Conservation (phyloP, 805 yeast genomes). For the Pichia occidentalis region DNA sequence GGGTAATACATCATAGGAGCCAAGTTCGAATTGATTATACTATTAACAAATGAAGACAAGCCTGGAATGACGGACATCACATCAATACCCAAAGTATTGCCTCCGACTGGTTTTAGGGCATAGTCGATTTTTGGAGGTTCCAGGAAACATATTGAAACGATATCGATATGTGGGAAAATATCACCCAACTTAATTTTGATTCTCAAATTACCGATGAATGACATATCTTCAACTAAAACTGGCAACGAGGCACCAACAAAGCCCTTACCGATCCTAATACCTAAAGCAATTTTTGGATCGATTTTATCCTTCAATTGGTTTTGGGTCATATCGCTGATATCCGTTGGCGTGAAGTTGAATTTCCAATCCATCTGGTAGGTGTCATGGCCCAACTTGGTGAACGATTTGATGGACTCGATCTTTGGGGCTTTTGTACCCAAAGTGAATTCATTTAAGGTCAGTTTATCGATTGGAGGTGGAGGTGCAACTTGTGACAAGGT, state of each 20-base stretch:
- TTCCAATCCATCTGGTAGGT: slow-evolving; percentile 80
- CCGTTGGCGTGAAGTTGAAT: slow-evolving; percentile 74
- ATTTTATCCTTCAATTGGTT: slow-evolving; percentile 62
- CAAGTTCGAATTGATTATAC: slow-evolving; percentile 59
- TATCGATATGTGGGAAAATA: slow-evolving; percentile 71
- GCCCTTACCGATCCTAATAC: slow-evolving; percentile 76
- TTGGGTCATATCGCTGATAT: slow-evolving; percentile 77
- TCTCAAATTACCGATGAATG: slow-evolving; percentile 63
- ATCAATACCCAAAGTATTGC: slow-evolving; percentile 81
- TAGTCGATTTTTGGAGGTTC: slow-evolving; percentile 78
- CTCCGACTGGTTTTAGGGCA: slow-evolving; percentile 80
- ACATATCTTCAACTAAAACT: slow-evolving; percentile 75
- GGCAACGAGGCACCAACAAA: slow-evolving; percentile 71
- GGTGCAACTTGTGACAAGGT: slow-evolving; percentile 67
- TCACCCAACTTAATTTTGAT: slow-evolving; percentile 55
- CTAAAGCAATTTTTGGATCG: slow-evolving; percentile 76
- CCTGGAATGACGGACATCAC: slow-evolving; percentile 83
- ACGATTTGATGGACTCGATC: slow-evolving; percentile 64
- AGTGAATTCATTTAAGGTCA: slow-evolving; percentile 70
- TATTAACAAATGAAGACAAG: slow-evolving; percentile 62
- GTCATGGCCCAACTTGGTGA: slow-evolving; percentile 61
- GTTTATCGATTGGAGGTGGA: slow-evolving; percentile 73
- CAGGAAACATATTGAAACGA: slow-evolving; percentile 63
- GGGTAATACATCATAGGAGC: slow-evolving; percentile 82
- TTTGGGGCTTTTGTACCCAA: slow-evolving; percentile 77